Base-by-base conservation (phyloP, 2,329 filamentous ascomycete species). In the Exophiala sideris region DNA sequence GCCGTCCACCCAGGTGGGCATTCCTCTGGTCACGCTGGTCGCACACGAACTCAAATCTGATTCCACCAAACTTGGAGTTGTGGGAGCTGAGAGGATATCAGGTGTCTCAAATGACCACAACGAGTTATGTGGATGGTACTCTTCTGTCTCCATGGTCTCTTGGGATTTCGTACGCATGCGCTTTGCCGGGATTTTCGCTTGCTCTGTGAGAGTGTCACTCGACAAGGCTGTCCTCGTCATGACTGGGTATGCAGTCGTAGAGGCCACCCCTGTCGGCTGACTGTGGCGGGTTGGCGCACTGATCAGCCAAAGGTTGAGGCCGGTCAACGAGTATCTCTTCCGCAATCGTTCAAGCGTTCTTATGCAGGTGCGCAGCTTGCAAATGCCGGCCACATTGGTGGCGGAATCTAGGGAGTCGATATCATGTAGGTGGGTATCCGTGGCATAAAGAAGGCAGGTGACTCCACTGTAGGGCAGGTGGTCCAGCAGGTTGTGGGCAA, bases 231-330 rank as follows among this genome's bases (percentile, higher is more conserved):
- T 40, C 33, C 5, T 16, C 12, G 45, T 48, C 39, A 20, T 40
- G 18, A 34, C 9, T 5, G 33, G 21, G 12, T 29, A 14, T 20
- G 14, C 29, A 29, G 34, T 16, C 20, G 29, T 21, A 14, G 38
- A 14, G 14, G 35, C 29, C 12, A 40, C 29, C n/a, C 36, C 44
- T 10, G 48, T 40, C 12, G 53, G 18, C 38, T 54, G 47, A 10
- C 45, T 89, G 89, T 74, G 95, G 95, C 88, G 85, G 59, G 96
- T 87, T 0, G 91, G 90, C 1, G 91, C 90, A 68, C 95, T 89
- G n/a, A 96, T 79, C 75, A 96, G 96, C 2, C 89, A 89, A 1
- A 89, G 92, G 12, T 90, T 91, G 65, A 94, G 96, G 70, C 96
- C 91, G n/a, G 92, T 92, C 0, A 91, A 91, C 0, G 91, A 85